A percentile compares a stretch with the other conserved stretches of the same genome.
These are phyloP conservation scores for Ophiocordyceps australis DNA, from an alignment of 2,329 filamentous ascomycete species.

Conservation along the genomic window DNA sequence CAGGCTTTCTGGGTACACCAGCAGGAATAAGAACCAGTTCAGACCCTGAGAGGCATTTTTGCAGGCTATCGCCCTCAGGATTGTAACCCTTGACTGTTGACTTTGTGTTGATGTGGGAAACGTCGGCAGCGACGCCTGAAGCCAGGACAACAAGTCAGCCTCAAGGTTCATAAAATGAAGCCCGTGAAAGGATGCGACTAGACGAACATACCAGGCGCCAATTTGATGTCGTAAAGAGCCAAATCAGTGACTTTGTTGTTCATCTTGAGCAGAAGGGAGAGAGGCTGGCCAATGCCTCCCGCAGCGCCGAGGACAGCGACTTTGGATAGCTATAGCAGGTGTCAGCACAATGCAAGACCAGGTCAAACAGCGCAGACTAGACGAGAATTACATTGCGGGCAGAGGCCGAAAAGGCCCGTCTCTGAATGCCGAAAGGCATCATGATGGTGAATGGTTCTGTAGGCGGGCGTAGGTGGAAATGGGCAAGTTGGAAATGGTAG, in stretches of 20 bases:
- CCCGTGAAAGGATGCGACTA: too few relatives aligned
- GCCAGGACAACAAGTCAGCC: too few relatives aligned
- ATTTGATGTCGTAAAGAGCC: conserved; percentile 93
- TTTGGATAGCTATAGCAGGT: conserved; percentile 61
- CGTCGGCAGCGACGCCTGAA: conserved; percentile 91
- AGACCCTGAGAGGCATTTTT: conserved; percentile 62
- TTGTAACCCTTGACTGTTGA: conserved; percentile 83
- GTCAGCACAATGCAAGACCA: conserved; percentile 4
- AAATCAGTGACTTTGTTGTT: conserved; percentile 90
- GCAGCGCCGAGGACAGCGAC: conserved; percentile 92
- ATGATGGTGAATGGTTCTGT: too few relatives aligned
- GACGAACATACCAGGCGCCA: conserved; percentile 69
- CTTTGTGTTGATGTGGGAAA: conserved; percentile 99
- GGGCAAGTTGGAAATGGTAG: conserved; percentile 6
- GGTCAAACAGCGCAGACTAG: background rate
- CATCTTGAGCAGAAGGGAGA: conserved; percentile 96
- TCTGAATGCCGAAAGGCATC: conserved; percentile 58
- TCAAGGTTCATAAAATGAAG: too few relatives aligned
- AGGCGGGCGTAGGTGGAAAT: conserved; percentile 5
- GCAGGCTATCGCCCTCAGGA: conserved; percentile 56
- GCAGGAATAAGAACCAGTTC: conserved; percentile 96
- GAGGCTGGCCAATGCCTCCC: conserved; percentile 94
- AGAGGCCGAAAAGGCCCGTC: conserved; percentile 66
- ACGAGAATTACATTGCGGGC: conserved; percentile 51
- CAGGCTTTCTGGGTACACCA: conserved; percentile 96